Conservation (phyloP, 257 asterid genomes). For the Nicotiana tabacum region DNA sequence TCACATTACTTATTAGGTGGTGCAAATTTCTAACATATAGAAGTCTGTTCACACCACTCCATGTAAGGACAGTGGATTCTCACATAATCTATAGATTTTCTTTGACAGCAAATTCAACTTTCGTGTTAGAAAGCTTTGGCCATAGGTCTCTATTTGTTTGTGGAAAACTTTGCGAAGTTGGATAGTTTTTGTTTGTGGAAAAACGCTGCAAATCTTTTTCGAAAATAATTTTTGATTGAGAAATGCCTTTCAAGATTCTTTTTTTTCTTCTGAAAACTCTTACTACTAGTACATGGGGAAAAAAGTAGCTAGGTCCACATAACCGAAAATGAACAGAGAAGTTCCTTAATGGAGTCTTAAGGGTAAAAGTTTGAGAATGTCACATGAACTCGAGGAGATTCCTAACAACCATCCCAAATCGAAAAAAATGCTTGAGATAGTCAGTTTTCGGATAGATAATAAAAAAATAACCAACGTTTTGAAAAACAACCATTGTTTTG, state of each 20-base stretch:
- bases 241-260: background rate
- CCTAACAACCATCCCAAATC: background rate
- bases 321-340: background rate
- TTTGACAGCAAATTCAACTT: background rate
- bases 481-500: too few species aligned
- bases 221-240: background rate
- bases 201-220: background rate
- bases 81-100: too few species aligned
- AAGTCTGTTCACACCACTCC: too few species aligned
- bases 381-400: background rate
- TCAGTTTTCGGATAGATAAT: too few species aligned
- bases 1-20: too few species aligned
- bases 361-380: background rate
- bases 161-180: background rate
- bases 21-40: too few species aligned
- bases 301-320: background rate
- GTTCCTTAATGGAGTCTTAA: background rate
- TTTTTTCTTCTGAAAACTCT: background rate
- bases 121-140: background rate
- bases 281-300: background rate
- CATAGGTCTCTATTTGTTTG: background rate
- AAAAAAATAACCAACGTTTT: too few species aligned
- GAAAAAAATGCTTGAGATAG: background rate
- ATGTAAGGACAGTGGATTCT: too few species aligned
- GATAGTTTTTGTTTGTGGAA: background rate